A percentile compares a stretch with the other conserved stretches of the same genome.
These are phyloP conservation scores for Tetraselmis chui DNA, from an alignment of 139 green algal genomes.

Conservation along the genomic window DNA sequence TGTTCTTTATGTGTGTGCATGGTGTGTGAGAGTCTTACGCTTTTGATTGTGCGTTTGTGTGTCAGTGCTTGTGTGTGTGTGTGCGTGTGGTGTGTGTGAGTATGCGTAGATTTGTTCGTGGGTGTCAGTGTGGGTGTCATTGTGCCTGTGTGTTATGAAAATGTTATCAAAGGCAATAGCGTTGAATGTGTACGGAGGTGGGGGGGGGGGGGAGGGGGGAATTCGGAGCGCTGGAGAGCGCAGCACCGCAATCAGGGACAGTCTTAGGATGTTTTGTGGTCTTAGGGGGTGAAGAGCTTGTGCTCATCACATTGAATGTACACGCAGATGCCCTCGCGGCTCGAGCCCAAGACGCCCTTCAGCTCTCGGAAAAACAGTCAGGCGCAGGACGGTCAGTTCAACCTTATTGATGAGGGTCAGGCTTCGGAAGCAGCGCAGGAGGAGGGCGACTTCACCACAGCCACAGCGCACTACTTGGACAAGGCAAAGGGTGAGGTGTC, in stretches of 20 bases:
- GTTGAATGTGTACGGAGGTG: no score
- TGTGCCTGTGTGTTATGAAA: no score
- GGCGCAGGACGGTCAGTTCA: background rate
- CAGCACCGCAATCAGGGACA: background rate
- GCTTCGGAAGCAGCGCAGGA: background rate
- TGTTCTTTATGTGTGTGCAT: no score
- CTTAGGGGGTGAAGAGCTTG: background rate
- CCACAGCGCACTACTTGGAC: background rate
- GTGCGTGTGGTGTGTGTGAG: no score
- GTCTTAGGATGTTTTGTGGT: background rate
- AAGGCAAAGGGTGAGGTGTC: background rate
- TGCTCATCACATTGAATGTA: background rate
- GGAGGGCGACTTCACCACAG: background rate
- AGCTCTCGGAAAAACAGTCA: background rate
- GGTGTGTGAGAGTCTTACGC: no score
- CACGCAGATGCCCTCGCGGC: background rate
- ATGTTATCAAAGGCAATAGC: no score
- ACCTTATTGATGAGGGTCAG: background rate
- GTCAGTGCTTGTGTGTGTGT: no score
- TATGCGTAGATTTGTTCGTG: no score
- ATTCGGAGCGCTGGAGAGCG: background rate
- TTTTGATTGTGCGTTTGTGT: no score
- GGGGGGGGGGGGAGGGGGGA: no score
- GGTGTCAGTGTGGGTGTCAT: no score
- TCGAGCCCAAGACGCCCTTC: background rate